phyloP scores from a whole-genome alignment of 306 rosid genomes.

The Potentilla sterilis region DNA sequence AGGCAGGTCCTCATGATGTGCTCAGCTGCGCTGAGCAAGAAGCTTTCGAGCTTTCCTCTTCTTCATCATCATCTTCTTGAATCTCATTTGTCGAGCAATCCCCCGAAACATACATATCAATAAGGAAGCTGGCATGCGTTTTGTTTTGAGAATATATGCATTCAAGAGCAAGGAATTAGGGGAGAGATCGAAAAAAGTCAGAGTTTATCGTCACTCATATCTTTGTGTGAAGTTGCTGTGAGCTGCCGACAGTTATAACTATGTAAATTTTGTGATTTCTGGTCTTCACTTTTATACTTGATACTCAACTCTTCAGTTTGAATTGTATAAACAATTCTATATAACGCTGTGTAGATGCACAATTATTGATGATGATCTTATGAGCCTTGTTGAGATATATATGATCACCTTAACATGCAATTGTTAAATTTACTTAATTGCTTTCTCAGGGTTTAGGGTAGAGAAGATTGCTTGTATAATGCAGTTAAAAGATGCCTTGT shows the following conservation, averaged over 20 bases:
- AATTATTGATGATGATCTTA: neutral
- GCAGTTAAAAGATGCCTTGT: too few species aligned
- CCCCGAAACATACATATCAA: neutral
- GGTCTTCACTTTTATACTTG: neutral
- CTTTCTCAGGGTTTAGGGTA: too few species aligned
- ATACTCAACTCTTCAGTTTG: neutral
- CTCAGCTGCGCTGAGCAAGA: conserved; percentile 65
- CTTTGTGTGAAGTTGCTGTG: conserved; percentile 14
- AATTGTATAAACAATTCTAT: conserved; percentile 20
- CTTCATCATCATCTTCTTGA: conserved; percentile 34
- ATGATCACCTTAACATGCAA: too few species aligned
- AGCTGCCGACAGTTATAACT: neutral
- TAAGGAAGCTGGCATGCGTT: neutral
- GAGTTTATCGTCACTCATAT: neutral
- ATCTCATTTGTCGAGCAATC: conserved; percentile 4
- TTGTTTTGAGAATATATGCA: conserved; percentile 9
- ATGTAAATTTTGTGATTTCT: conserved; percentile 13
- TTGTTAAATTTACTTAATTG: too few species aligned
- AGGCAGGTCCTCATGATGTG: conserved; percentile 65
- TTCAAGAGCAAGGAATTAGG: neutral
- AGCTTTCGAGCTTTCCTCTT: conserved; percentile 56
- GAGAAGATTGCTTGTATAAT: too few species aligned
- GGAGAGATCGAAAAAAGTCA: neutral
- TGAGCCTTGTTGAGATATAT: neutral
- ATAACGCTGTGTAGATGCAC: neutral